Percentiles rank a stretch among this genome's conserved stretches.
These are phyloP conservation scores for Clonostachys rosea DNA, from an alignment of 2,329 filamentous ascomycete genomes.

Conservation along the genomic window DNA sequence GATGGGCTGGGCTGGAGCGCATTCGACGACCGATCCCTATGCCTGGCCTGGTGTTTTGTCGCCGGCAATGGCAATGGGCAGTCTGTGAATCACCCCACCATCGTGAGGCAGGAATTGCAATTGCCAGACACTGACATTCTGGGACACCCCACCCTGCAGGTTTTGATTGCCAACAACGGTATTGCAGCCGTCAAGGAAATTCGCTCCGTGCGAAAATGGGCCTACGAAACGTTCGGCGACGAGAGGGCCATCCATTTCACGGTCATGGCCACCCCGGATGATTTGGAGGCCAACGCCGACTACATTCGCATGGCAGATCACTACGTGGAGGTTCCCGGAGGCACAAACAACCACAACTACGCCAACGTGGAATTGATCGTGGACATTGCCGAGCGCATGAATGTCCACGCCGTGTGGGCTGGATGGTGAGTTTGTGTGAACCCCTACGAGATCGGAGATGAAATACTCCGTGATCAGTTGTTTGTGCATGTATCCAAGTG, in stretches of 20 bases:
- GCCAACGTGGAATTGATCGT: constrained; percentile 99
- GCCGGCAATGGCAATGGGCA: too few relatives aligned
- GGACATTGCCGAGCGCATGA: constrained; percentile 96
- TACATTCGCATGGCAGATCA: constrained; percentile 99
- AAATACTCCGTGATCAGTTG: background rate
- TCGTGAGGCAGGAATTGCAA: too few relatives aligned
- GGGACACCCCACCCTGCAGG: constrained; percentile 43
- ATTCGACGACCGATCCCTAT: too few relatives aligned
- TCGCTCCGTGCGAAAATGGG: constrained; percentile 98
- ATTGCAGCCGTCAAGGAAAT: constrained; percentile 99
- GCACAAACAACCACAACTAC: constrained; percentile 99
- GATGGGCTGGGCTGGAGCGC: too few relatives aligned
- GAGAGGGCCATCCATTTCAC: constrained; percentile 98
- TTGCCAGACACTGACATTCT: too few relatives aligned
- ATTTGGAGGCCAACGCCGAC: constrained; percentile 94
- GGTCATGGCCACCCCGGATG: constrained; percentile 98
- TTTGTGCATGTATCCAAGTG: too few relatives aligned
- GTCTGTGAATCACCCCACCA: too few relatives aligned
- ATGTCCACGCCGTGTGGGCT: constrained; percentile 97
- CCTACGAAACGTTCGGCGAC: constrained; percentile 98
- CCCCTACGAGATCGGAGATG: background rate
- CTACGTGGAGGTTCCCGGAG: constrained; percentile 97
- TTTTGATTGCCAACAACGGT: constrained; percentile 98
- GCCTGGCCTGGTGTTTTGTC: too few relatives aligned
- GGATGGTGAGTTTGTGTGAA: constrained; percentile 67